Evolutionary conservation across 768 basidiomycete genomes (phyloP), one percentile per base, ranked within the genome.

Genomic region (Lentinula edodes): DNA sequence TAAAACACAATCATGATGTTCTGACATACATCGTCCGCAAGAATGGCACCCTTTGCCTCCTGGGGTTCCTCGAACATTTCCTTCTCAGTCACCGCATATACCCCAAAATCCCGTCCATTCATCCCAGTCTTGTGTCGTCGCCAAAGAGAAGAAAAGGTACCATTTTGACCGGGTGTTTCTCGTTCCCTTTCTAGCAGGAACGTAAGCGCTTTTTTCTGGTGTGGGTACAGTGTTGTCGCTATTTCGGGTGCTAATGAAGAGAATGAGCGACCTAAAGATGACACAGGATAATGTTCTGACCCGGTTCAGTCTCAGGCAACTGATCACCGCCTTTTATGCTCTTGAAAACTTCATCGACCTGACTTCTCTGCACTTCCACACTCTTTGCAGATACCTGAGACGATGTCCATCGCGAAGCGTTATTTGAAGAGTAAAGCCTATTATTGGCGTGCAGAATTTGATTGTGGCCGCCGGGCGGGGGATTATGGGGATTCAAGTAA

Each of bases 181-280:
- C 85, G 81, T 72, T 91, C 88, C 70, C 97, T 84, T 69, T 97
- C 93, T 18, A 98, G 80, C 54, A 99, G 78, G 74, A 99, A 99
- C 1, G 96, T 94, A 18, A 99, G 80, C 23, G 96, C 97, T 73
- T 96, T 96, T 76, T 95, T 96, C 76, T 99, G 97, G 79, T 99
- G 97, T 18, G 96, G 93, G 74, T 98, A 99, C 7, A 99, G 78
- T 52, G 76, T 81, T 20, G 97, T 97, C 41, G 88, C 89, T 58
- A 99, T 85, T 67, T 90, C 86, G 58, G 79, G 68, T 54, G 76
- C 89, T 90, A 36, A 28, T 50, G 7, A 28, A 34, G 45, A 58
- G 60, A 63, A 18, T 51, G 58, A 52, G 34, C 62, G 60, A 68
- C 64, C 43, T 48, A 56, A 66, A 56, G 63, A 61, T 58, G 15